A percentile compares a stretch with the other conserved stretches of the same genome.
These are phyloP conservation scores for Neoboletus subvelutipes DNA, from an alignment of 768 basidiomycete species.

Conservation along the genomic window DNA sequence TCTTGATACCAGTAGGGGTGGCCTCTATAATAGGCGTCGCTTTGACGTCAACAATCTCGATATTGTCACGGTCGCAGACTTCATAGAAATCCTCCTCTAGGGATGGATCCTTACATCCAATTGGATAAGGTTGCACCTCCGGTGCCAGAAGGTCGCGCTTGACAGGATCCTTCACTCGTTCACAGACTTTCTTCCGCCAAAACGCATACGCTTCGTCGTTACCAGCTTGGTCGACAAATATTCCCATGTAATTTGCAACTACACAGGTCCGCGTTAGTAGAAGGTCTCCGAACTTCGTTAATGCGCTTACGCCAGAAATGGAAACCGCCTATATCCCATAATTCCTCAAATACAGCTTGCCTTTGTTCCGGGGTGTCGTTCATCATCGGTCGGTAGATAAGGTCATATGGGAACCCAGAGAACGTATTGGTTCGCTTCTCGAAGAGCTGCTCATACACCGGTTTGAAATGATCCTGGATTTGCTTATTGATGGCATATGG, in stretches of 20 bases:
- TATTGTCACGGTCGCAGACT: constrained; percentile 7
- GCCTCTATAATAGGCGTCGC: constrained; percentile 8
- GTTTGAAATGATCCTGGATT: constrained; percentile 9
- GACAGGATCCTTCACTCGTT: constrained; percentile 7
- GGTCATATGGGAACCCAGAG: not conserved
- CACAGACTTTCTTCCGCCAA: constrained; percentile 10
- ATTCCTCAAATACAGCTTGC: constrained; percentile 4
- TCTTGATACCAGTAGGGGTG: constrained; percentile 5
- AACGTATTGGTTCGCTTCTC: constrained; percentile 4
- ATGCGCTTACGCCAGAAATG: constrained; percentile 6
- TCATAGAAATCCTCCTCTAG: constrained; percentile 11
- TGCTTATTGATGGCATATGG: constrained; percentile 7
- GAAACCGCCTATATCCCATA: constrained; percentile 5
- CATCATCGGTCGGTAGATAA: constrained; percentile 13
- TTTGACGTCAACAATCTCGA: constrained; percentile 13
- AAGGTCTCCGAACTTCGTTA: too few relatives aligned
- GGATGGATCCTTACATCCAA: constrained; percentile 10
- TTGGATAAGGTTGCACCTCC: not conserved
- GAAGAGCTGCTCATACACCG: constrained; percentile 6
- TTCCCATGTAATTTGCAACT: constrained; percentile 7
- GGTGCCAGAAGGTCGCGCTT: constrained; percentile 14
- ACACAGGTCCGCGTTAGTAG: not conserved
- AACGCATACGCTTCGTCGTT: constrained; percentile 10
- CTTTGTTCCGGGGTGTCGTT: constrained; percentile 5
- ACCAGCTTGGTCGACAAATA: not conserved